Evolutionary conservation across 352 stramenopile species (phyloP).

Genomic region (Plasmopara viticola): DNA sequence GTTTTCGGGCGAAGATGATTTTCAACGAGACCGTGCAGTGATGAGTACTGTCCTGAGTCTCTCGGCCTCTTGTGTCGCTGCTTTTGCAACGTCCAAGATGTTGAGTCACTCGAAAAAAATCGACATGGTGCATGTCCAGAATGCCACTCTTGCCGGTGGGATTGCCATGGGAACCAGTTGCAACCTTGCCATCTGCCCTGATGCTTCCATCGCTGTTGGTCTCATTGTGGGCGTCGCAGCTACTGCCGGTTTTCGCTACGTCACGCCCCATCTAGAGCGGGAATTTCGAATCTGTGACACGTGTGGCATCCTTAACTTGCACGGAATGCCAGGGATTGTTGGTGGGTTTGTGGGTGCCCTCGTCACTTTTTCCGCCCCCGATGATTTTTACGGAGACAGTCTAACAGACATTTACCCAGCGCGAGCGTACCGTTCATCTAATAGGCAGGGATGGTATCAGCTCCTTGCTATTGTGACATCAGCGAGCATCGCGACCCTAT

Average conservation of each 20-base stretch:
- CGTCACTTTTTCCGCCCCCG: slow-evolving; percentile 39
- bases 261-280: slow-evolving; percentile 35
- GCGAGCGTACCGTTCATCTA: slow-evolving; percentile 34
- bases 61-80: slow-evolving; percentile 41
- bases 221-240: slow-evolving; percentile 45
- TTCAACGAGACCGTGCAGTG: slow-evolving; percentile 61
- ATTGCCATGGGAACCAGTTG: slow-evolving; percentile 75
- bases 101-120: slow-evolving; percentile 55
- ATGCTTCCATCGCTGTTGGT: slow-evolving; percentile 40
- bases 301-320: slow-evolving; percentile 68
- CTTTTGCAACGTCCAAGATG: slow-evolving; percentile 47
- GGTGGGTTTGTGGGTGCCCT: slow-evolving; percentile 51
- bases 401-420: slow-evolving; percentile 44
- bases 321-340: slow-evolving; percentile 68
- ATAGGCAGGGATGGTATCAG: slow-evolving; percentile 52
- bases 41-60: slow-evolving; percentile 82
- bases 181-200: slow-evolving; percentile 64
- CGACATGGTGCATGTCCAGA: slow-evolving; percentile 81
- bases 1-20: slow-evolving; percentile 42
- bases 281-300: slow-evolving; percentile 44
- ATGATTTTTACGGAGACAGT: slow-evolving; percentile 43
- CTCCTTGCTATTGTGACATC: slow-evolving; percentile 48
- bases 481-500: slow-evolving; percentile 31
- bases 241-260: slow-evolving; percentile 34
- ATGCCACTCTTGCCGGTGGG: slow-evolving; percentile 77